Evolutionary conservation across 495 filamentous ascomycete species (phyloP), one percentile per base, ranked within the genome.

Genomic region (Aspergillus leporis): DNA sequence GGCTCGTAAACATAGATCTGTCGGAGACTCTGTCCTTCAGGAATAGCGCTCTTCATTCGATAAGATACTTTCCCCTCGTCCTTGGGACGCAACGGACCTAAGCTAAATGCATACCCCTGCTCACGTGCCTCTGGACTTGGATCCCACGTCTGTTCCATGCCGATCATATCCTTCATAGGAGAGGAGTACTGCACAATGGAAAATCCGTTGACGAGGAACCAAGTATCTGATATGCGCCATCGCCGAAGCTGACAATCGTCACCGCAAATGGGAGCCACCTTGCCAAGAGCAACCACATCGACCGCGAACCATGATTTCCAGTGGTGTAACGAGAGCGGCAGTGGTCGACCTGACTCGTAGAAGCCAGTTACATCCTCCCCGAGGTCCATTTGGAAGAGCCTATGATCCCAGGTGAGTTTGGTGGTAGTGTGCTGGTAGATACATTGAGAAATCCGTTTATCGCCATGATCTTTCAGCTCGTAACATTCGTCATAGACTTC

Each of bases 261-360:
- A 18, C 83, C 83, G 62, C 83, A 87, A 7, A 81, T 67, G 31
- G 77, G 72, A 12, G 82, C 70, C 12, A 85, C 73, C 47, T 78
- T 74, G 28, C 74, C 70, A 30, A 78, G 72, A 16, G 75, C 74
- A 14, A 76, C 69, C 67, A 85, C 76, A 53, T 79, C 71, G 22
- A 75, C 72, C 21, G 81, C 70, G 74, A 82, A 81, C 77, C 78
- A 80, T 0, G 75, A 80, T 50, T 83, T 81, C 77, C 80, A 86
- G 67, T 86, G 82, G 66, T 86, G 84, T 25, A 88, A 73, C 14
- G 78, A 76, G 7, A 86, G 76, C 5, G 82, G 78, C 0, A 67
- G 60, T 25, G 74, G 71, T 8, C 75, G 70, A 14, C 83, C 85
- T 23, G 73, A 70, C 60, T 85, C 84, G 71, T 83, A 87, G 64